These are phyloP conservation scores for Talaromyces sp. DNA, from an alignment of 2,329 filamentous ascomycete genomes.

Conservation along the genomic window DNA sequence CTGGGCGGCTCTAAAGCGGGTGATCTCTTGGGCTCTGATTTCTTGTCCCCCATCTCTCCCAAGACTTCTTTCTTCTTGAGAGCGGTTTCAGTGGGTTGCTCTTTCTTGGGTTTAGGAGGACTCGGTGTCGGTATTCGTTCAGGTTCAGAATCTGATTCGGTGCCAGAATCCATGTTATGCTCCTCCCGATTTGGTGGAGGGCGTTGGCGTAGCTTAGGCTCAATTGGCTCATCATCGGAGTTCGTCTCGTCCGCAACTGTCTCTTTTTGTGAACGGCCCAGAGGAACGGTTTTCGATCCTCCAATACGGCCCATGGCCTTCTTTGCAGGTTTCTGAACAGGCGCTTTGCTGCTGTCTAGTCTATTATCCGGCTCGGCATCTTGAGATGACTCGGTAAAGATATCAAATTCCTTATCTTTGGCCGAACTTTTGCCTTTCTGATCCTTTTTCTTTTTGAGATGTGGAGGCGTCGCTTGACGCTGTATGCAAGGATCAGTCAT, in stretches of 20 bases:
- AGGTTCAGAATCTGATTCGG: neutral
- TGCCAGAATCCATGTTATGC: neutral
- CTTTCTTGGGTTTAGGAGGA: neutral
- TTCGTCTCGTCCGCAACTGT: slow-evolving; percentile 16
- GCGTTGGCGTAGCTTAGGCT: neutral
- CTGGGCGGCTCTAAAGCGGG: neutral
- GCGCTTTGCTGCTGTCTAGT: neutral
- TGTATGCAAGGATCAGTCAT: slow-evolving; percentile 21
- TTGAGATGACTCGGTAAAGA: slow-evolving; percentile 12
- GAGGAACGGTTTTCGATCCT: slow-evolving; percentile 5
- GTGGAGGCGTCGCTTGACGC: slow-evolving; percentile 37
- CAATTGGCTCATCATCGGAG: slow-evolving; percentile 15
- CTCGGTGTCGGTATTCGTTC: neutral
- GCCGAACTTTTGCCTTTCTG: neutral
- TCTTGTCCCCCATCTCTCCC: slow-evolving; percentile 26
- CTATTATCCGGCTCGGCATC: slow-evolving; percentile 4
- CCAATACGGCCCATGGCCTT: slow-evolving; percentile 22
- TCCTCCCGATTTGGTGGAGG: neutral
- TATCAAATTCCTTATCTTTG: neutral
- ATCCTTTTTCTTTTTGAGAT: slow-evolving; percentile 23
- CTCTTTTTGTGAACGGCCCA: slow-evolving; percentile 1
- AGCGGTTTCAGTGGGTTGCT: neutral
- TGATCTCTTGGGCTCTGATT: slow-evolving; percentile 4
- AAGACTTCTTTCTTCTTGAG: slow-evolving; percentile 18
- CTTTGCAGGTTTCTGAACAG: slow-evolving; percentile 10